Percentiles rank a stretch among this genome's conserved stretches.
Conservation (phyloP, 2,329 filamentous ascomycete species). For the Xylaria multiplex region DNA sequence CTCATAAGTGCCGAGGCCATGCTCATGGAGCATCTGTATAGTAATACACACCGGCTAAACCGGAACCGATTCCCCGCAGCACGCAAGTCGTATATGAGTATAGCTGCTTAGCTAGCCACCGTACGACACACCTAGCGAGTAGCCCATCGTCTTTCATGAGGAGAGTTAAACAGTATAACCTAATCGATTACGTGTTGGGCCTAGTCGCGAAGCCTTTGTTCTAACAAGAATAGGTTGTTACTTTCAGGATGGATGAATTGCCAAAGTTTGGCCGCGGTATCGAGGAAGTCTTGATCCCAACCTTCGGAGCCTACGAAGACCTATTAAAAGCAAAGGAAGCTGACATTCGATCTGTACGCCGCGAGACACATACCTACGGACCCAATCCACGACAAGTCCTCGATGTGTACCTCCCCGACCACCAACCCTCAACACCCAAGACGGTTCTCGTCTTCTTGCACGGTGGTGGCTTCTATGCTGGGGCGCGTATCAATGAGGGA, state of each 20-base stretch:
- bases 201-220: too few species aligned
- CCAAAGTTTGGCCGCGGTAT: conserved; percentile 21
- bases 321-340: conserved; percentile 40
- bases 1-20: conserved; percentile 27
- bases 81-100: too few species aligned
- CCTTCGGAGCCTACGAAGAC: conserved; percentile 43
- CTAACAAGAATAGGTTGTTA: too few species aligned
- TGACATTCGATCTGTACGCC: conserved; percentile 44
- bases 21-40: conserved; percentile 1
- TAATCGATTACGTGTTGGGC: neutral
- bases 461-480: conserved; percentile 50
- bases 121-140: neutral
- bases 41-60: conserved; percentile 25
- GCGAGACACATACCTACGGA: conserved; percentile 51
- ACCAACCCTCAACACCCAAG: conserved; percentile 28
- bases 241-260: conserved; percentile 27
- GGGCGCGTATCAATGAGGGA: conserved; percentile 44
- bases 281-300: conserved; percentile 39
- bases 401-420: conserved; percentile 51
- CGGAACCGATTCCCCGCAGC: conserved; percentile 23
- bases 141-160: neutral
- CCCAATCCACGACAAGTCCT: conserved; percentile 51
- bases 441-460: conserved; percentile 49
- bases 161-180: neutral
- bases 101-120: neutral